A percentile compares a stretch with the other conserved stretches of the same genome.
phyloP scores from a whole-genome alignment of 129 eudicot species.

The Silybum marianum region DNA sequence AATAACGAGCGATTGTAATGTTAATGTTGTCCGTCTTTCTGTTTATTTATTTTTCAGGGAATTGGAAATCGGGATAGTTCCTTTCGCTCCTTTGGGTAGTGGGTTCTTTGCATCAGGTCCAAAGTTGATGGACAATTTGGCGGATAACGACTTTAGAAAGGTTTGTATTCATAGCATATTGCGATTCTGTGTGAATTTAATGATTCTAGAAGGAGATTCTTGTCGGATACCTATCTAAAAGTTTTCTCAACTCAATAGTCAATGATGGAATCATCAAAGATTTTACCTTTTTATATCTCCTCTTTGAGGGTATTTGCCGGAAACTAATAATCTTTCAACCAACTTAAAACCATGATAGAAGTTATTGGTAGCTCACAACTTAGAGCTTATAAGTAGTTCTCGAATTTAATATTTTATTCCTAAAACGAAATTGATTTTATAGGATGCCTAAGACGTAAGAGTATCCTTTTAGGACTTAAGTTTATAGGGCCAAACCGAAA shows the following conservation, averaged over 20 bases:
- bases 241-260: not conserved
- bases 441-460: too few species aligned
- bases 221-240: not conserved
- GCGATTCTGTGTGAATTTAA: not conserved
- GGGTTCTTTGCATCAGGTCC: slow-evolving; percentile 62
- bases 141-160: slow-evolving; percentile 53
- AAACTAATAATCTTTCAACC: not conserved
- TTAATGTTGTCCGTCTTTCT: not conserved
- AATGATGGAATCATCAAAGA: not conserved
- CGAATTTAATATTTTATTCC: not conserved
- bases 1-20: not conserved
- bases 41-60: slow-evolving; percentile 37
- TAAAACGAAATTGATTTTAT: too few species aligned
- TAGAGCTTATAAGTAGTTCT: too few species aligned
- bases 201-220: not conserved
- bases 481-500: too few species aligned
- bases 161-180: slow-evolving; percentile 34
- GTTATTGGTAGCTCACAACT: not conserved
- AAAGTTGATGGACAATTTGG: slow-evolving; percentile 45
- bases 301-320: not conserved
- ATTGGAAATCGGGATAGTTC: slow-evolving; percentile 73
- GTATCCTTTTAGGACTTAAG: too few species aligned
- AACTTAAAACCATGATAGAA: not conserved
- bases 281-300: not conserved
- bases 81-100: slow-evolving; percentile 59